These are phyloP conservation scores for Saksenaea vasiformis DNA, from an alignment of 371 early-diverging fungal species.

Conservation along the genomic window DNA sequence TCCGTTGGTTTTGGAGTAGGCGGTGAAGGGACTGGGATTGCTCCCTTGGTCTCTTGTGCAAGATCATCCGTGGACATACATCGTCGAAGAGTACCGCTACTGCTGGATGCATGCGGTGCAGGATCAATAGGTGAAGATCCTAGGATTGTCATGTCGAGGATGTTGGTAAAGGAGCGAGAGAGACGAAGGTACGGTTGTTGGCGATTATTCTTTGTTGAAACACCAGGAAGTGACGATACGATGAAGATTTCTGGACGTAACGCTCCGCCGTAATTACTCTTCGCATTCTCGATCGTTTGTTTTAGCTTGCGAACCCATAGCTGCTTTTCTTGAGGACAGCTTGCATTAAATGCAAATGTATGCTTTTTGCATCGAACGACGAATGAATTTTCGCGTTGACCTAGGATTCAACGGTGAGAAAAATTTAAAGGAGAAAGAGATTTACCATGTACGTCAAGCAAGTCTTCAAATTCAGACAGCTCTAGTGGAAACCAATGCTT, in stretches of 20 bases:
- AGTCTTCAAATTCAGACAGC: slow-evolving; percentile 47
- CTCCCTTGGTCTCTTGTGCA: not conserved
- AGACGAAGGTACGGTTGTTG: slow-evolving; percentile 16
- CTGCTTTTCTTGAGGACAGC: slow-evolving; percentile 46
- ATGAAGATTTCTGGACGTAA: slow-evolving; percentile 21
- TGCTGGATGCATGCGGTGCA: not conserved
- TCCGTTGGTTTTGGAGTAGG: not conserved
- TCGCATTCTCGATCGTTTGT: slow-evolving; percentile 30
- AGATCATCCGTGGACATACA: slow-evolving; percentile 11
- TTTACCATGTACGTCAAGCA: slow-evolving; percentile 41
- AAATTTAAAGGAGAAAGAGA: not conserved
- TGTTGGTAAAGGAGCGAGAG: slow-evolving; percentile 33
- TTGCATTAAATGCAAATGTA: slow-evolving; percentile 47
- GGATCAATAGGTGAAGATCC: not conserved
- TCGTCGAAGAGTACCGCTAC: not conserved
- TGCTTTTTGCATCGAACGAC: slow-evolving; percentile 44
- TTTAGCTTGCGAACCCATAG: slow-evolving; percentile 39
- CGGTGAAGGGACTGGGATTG: not conserved
- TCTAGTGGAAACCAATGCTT: slow-evolving; percentile 62
- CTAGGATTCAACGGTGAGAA: slow-evolving; percentile 7
- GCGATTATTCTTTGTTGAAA: slow-evolving; percentile 18
- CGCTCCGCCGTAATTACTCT: slow-evolving; percentile 1
- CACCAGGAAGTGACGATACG: slow-evolving; percentile 32
- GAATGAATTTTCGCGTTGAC: slow-evolving; percentile 38
- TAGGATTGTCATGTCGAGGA: slow-evolving; percentile 20